Evolutionary conservation across 768 basidiomycete genomes (phyloP).

Genomic region (Jaapia argillacea): DNA sequence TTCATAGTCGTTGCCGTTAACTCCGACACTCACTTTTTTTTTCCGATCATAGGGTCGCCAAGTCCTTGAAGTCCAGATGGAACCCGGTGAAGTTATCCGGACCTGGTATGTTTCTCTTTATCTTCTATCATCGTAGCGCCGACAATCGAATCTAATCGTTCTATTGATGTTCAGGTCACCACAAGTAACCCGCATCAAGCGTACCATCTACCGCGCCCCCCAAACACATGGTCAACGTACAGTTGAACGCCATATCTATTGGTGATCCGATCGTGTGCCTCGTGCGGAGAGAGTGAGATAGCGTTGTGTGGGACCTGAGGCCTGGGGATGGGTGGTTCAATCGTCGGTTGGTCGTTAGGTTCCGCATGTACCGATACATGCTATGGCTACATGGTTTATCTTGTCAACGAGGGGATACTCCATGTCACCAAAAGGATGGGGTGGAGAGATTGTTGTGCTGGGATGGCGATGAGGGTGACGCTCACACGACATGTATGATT

Average conservation of each 20-base stretch:
- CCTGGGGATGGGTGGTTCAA: no score
- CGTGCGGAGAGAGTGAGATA: no score
- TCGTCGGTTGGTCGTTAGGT: no score
- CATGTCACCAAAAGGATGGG: no score
- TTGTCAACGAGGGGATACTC: no score
- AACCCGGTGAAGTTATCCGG: conserved; percentile 55
- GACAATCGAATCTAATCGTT: not conserved
- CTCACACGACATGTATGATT: no score
- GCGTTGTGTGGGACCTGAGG: no score
- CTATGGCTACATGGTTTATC: no score
- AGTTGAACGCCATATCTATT: conserved; percentile 68
- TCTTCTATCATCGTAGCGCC: not conserved
- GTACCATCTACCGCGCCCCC: conserved; percentile 42
- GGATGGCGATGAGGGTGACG: no score
- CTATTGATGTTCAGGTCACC: conserved; percentile 31
- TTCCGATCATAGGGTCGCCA: conserved; percentile 53
- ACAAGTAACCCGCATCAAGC: conserved; percentile 67
- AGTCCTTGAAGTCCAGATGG: conserved; percentile 75
- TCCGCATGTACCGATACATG: no score
- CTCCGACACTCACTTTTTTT: not conserved
- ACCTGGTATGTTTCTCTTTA: conserved; percentile 37
- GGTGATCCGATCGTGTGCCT: no score
- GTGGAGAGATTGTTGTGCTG: no score
- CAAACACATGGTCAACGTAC: conserved; percentile 46
- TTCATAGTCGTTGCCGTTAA: not conserved